Evolutionary conservation across 2,329 filamentous ascomycete species (phyloP).

Genomic region (Blastomyces silverae): DNA sequence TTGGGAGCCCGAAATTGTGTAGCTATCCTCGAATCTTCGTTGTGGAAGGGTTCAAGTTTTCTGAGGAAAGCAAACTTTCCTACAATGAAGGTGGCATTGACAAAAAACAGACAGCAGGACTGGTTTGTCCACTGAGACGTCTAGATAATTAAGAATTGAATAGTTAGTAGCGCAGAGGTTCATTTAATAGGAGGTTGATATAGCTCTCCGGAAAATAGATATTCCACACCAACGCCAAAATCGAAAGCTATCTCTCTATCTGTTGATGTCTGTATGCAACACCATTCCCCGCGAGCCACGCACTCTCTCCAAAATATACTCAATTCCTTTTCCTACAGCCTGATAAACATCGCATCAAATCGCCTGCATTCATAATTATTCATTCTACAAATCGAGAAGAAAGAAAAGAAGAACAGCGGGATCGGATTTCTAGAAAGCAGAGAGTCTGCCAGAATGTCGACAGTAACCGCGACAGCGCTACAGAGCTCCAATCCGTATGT

Average conservation of each 20-base stretch:
- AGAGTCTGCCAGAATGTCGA: slow-evolving; percentile 58
- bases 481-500: slow-evolving; percentile 66
- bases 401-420: not conserved
- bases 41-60: too few relatives aligned
- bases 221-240: not conserved
- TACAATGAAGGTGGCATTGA: too few relatives aligned
- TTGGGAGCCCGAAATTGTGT: too few relatives aligned
- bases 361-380: not conserved
- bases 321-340: not conserved
- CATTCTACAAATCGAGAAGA: not conserved
- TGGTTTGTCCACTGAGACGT: too few relatives aligned
- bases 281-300: not conserved
- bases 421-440: not conserved
- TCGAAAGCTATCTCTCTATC: too few relatives aligned
- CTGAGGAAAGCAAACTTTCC: too few relatives aligned
- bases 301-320: not conserved
- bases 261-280: too few relatives aligned
- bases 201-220: not conserved
- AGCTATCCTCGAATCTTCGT: too few relatives aligned
- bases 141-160: too few relatives aligned
- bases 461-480: slow-evolving; percentile 66
- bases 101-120: too few relatives aligned
- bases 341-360: not conserved
- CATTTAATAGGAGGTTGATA: too few relatives aligned
- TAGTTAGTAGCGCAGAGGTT: too few relatives aligned